phyloP scores from a whole-genome alignment of 257 asterid species.

The Salvia rosmarinus region DNA sequence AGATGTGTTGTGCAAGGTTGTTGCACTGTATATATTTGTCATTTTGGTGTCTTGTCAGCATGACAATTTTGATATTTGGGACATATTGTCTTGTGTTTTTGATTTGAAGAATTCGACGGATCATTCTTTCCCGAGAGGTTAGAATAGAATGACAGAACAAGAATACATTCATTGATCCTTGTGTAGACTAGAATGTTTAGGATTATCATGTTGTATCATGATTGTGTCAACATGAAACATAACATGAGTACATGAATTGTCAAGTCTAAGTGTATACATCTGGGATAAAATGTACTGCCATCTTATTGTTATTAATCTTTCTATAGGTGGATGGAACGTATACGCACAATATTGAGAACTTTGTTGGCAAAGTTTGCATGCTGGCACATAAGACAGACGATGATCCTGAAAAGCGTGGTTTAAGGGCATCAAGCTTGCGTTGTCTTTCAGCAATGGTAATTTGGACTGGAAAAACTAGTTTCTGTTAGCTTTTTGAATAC shows the following conservation, averaged over 20 bases:
- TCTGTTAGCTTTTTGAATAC: background rate
- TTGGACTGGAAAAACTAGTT: constrained; percentile 7
- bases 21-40: background rate
- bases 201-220: background rate
- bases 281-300: background rate
- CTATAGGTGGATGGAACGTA: constrained; percentile 87
- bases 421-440: constrained; percentile 91
- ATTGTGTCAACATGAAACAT: too few species aligned
- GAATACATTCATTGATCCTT: too few species aligned
- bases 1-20: background rate
- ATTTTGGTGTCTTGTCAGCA: background rate
- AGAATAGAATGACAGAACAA: too few species aligned
- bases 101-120: too few species aligned
- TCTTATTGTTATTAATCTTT: constrained; percentile 29
- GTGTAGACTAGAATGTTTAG: too few species aligned
- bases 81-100: background rate
- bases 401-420: constrained; percentile 54
- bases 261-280: too few species aligned
- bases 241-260: too few species aligned
- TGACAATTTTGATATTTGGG: background rate
- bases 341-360: constrained; percentile 65
- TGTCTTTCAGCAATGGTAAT: constrained; percentile 95
- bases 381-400: constrained; percentile 64
- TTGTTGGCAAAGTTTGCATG: constrained; percentile 69
- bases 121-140: too few species aligned